Conservation (phyloP, 257 asterid species). For the Nicotiana knightiana region DNA sequence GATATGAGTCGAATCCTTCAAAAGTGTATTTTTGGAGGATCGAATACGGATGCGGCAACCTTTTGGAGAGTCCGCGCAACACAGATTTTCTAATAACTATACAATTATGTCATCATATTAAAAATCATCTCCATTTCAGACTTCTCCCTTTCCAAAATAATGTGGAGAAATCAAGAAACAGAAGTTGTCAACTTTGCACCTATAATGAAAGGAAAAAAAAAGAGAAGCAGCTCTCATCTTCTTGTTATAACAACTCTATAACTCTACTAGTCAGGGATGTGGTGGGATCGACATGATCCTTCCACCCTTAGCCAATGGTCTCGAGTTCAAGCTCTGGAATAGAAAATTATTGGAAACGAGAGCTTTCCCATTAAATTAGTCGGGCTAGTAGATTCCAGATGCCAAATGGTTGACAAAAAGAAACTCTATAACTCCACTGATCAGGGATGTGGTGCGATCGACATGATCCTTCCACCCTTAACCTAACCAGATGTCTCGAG, state of each 20-base stretch:
- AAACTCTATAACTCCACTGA: background rate
- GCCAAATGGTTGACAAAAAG: too few species aligned
- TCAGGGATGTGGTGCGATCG: background rate
- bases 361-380: slow-evolving; percentile 7
- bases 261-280: background rate
- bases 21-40: too few species aligned
- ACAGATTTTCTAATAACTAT: background rate
- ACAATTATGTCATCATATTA: background rate
- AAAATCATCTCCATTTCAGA: background rate
- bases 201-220: background rate
- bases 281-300: background rate
- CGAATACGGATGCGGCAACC: too few species aligned
- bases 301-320: background rate
- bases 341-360: slow-evolving; percentile 8
- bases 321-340: background rate
- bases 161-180: background rate
- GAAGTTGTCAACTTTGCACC: background rate
- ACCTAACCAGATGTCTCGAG: background rate
- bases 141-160: background rate
- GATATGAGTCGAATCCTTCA: too few species aligned
- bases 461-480: background rate
- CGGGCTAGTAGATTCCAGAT: too few species aligned
- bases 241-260: background rate
- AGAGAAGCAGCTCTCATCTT: background rate
- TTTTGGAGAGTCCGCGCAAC: too few species aligned